A percentile compares a stretch with the other conserved stretches of the same genome.
phyloP scores from a whole-genome alignment of 257 asterid genomes.

The Verbascum thapsus region DNA sequence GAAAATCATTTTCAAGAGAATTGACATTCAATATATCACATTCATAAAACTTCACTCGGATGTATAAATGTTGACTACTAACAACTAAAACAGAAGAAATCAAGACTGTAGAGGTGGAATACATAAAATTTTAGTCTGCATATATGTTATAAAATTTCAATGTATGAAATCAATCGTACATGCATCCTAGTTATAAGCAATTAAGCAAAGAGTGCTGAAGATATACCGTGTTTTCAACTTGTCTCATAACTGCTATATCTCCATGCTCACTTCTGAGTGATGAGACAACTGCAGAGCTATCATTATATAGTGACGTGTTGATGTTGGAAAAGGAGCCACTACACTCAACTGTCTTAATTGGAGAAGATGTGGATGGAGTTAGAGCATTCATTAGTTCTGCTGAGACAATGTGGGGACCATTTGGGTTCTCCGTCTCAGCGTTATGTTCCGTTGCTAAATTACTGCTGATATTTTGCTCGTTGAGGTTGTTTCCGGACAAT shows the following conservation, averaged over 20 bases:
- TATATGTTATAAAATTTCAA: not conserved
- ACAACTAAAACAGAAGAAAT: too few relatives aligned
- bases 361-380: conserved; percentile 38
- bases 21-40: not conserved
- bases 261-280: conserved; percentile 39
- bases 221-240: conserved; percentile 55
- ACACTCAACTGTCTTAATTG: conserved; percentile 33
- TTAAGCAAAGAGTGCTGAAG: conserved; percentile 15
- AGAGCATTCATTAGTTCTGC: conserved; percentile 31
- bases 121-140: not conserved
- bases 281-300: conserved; percentile 33
- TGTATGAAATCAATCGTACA: conserved; percentile 7
- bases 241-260: conserved; percentile 37
- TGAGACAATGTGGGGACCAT: conserved; percentile 31
- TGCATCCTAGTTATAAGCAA: conserved; percentile 19
- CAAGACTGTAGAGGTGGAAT: too few relatives aligned
- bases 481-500: conserved; percentile 38
- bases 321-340: conserved; percentile 35
- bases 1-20: not conserved
- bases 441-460: conserved; percentile 36
- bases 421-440: conserved; percentile 36
- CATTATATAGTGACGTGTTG: conserved; percentile 36
- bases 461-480: conserved; percentile 36
- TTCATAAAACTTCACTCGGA: too few relatives aligned
- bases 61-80: too few relatives aligned